Evolutionary conservation across 805 yeast species (phyloP), one percentile per base, ranked within the genome.

Genomic region (Wickerhamomyces subpelliculosus): DNA sequence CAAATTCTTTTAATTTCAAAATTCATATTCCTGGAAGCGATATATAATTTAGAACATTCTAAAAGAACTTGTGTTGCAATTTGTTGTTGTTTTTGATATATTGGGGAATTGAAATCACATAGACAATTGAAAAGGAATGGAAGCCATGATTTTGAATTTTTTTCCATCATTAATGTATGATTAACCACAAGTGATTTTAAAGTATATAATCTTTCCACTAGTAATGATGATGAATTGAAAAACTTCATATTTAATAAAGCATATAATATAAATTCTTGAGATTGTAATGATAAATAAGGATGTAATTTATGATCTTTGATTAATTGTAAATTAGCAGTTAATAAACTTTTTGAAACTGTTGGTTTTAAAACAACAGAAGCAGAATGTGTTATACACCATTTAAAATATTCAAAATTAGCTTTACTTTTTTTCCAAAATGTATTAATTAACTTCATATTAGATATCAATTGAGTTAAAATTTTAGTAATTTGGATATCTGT

Each of bases 111-210:
- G 12, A 37, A 42, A 20, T 48, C 55, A 44, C 53, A 48, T 5
- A 48, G 26, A 23, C 45, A 39, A 23, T 48, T 50, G 36, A 49
- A 38, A 2, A 50, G 18, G 16, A 42, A 42, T 1, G 43, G 36
- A 3, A 51, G 7, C 59, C 59, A 54, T 13, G 35, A 33, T 27
- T 51, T 49, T 13, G 46, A 46, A 26, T 52, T 49, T 32, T 51
- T 54, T 32, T 51, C 57, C 59, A 54, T 54, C 47, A 54, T 45
- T 8, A 41, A 12, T 2, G 57, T 25, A 34, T 40, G 41, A 20
- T 43, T 37, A 2, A 32, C 10, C 1, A 54, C 35, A 8, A 53
- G 27, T 4, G 51, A 42, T 30, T 40, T 54, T 14, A 54, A 26
- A 5, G 53, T 39, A 23, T 41, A 39, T 8, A 54, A 28, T 36